Evolutionary conservation across 2,329 filamentous ascomycete species (phyloP), one percentile per base, ranked within the genome.

Genomic region (Clarireedia sp.): DNA sequence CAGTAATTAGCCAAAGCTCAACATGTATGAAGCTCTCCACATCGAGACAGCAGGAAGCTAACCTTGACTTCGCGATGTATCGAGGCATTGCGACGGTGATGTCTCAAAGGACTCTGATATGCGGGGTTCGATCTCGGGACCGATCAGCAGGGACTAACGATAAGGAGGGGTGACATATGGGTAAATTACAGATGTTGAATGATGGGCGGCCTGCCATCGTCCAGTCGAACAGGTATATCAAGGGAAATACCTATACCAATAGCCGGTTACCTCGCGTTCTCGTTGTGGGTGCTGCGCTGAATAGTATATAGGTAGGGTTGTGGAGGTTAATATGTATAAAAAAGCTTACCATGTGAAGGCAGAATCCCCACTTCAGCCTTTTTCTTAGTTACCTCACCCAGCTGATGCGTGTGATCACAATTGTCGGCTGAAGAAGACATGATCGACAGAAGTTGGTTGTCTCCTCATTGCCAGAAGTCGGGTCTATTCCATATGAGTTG

Each of bases 81-180:
- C 53, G 82, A 85, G 51, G 79, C 78, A 53, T 78, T 77, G 59
- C 83, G 78, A 61, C 74, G 76, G 70, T 86, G 82, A 68, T 87
- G 83, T 71, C 83, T 76, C 49, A 83, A 73, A n/a, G 82, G 83
- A 64, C 78, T 83, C 60, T 62, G 81, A 78, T 68, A 69, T 38
- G 62, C 59, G 12, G 67, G 64, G 45, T 73, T 72, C 51, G 81
- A 82, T 64, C 80, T 83, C 38, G 38, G 54, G 47, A 59, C 24
- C 38, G 17, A 53, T 61, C 46, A 63, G 58, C 19, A 40, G 26
- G 52, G 17, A 36, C 48, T 54, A 36, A 55, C 21, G 16, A 38
- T 45, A 38, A 44, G 37, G 33, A 51, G 44, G 33, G 36, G 36
- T 50, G 7, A 3, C 23, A 41, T 38, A 19, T 23, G 23, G 48